Evolutionary conservation across 2,329 filamentous ascomycete genomes (phyloP).

Genomic region (Harringtonia aguacate): DNA sequence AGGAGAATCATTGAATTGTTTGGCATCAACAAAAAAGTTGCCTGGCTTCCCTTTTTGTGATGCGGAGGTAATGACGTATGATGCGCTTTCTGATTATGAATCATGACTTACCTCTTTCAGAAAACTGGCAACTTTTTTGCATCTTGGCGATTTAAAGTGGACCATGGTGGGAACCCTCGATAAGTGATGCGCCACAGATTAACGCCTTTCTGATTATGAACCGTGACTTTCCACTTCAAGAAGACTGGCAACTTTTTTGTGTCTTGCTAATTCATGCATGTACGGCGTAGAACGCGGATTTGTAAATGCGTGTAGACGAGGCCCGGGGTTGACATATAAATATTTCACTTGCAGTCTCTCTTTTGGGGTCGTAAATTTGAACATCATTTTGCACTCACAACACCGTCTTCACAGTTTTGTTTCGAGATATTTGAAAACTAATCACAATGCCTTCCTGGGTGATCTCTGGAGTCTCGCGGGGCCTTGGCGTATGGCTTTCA

Average conservation of each 20-base stretch:
- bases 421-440: background rate
- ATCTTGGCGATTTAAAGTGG: background rate
- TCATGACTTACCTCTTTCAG: background rate
- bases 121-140: background rate
- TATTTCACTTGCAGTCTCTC: background rate
- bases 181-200: too few relatives aligned
- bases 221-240: slow-evolving; percentile 1
- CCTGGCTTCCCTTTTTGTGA: background rate
- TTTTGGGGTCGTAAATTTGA: background rate
- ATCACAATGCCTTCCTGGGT: slow-evolving; percentile 14
- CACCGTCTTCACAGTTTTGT: too few relatives aligned
- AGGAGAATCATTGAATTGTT: background rate
- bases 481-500: slow-evolving; percentile 15
- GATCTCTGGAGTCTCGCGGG: slow-evolving; percentile 13
- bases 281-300: background rate
- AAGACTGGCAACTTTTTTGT: slow-evolving; percentile 5
- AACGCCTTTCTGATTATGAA: too few relatives aligned
- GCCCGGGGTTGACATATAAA: background rate
- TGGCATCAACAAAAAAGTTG: too few relatives aligned
- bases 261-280: too few relatives aligned
- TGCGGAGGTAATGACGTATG: background rate
- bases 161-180: too few relatives aligned
- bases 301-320: background rate
- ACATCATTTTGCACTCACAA: background rate
- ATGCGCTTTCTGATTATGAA: background rate